Percentiles rank a stretch among this genome's conserved stretches.
phyloP scores from a whole-genome alignment of 2,329 filamentous ascomycete genomes.

The Epichloe typhina region DNA sequence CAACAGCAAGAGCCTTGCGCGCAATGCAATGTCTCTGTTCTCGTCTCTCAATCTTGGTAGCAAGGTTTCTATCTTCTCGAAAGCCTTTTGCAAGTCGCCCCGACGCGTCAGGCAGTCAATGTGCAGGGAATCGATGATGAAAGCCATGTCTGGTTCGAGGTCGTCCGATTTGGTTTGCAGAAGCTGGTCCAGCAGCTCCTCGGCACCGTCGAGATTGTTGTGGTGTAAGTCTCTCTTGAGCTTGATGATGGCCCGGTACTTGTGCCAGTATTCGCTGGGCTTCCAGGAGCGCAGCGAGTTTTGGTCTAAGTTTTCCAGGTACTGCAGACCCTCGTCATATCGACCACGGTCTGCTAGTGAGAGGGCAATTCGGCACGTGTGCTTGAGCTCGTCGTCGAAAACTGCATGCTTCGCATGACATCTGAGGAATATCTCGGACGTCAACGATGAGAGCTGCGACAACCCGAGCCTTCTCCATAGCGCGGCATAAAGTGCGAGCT shows the following conservation, averaged over 20 bases:
- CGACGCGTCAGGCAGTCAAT: slow-evolving; percentile 37
- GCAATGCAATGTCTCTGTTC: slow-evolving; percentile 45
- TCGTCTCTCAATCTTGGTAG: slow-evolving; percentile 29
- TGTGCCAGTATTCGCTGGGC: slow-evolving; percentile 59
- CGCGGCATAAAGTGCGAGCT: slow-evolving; percentile 58
- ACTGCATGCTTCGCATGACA: slow-evolving; percentile 48
- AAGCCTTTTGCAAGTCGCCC: slow-evolving; percentile 34
- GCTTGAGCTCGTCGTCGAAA: slow-evolving; percentile 68
- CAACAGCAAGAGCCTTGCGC: slow-evolving; percentile 56
- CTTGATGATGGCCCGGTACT: slow-evolving; percentile 53
- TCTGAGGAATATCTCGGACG: slow-evolving; percentile 61
- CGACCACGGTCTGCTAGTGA: slow-evolving; percentile 48
- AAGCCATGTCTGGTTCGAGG: slow-evolving; percentile 38
- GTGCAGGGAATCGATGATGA: slow-evolving; percentile 37
- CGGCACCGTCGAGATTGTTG: slow-evolving; percentile 37
- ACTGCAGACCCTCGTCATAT: slow-evolving; percentile 51
- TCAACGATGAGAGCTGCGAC: slow-evolving; percentile 39
- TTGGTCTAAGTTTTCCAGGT: slow-evolving; percentile 34
- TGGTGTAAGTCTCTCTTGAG: slow-evolving; percentile 48
- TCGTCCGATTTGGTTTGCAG: slow-evolving; percentile 38
- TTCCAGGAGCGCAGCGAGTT: slow-evolving; percentile 60
- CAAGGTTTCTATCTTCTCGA: slow-evolving; percentile 33
- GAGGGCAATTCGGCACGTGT: slow-evolving; percentile 55
- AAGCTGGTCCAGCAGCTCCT: slow-evolving; percentile 36
- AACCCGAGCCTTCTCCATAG: slow-evolving; percentile 66